Conservation (phyloP, 176 grass and related monocot genomes). For the Musa acuminata region DNA sequence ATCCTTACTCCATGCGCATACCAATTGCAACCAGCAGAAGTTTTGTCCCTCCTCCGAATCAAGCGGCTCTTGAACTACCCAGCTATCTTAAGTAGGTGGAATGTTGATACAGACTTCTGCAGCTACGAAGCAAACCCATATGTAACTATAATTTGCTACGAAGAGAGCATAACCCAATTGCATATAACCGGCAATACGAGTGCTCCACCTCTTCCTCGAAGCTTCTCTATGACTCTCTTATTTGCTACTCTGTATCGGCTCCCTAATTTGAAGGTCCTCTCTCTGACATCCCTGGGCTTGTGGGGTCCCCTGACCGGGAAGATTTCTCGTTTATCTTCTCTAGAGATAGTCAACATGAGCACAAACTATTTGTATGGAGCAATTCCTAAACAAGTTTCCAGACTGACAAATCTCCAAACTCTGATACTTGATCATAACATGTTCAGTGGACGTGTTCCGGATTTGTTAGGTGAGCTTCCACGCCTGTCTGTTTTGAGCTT, state of each 20-base stretch:
- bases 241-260: constrained; percentile 64
- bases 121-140: constrained; percentile 24
- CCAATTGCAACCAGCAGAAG: constrained; percentile 53
- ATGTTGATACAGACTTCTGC: constrained; percentile 72
- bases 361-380: constrained; percentile 63
- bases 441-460: constrained; percentile 46
- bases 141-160: constrained; percentile 72
- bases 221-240: constrained; percentile 64
- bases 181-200: constrained; percentile 44
- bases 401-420: constrained; percentile 53
- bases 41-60: constrained; percentile 80
- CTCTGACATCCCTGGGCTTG: constrained; percentile 57
- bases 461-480: constrained; percentile 41
- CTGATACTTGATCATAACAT: constrained; percentile 82
- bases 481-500: constrained; percentile 60
- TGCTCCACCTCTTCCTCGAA: constrained; percentile 45
- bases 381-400: constrained; percentile 46
- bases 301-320: constrained; percentile 73
- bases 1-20: constrained; percentile 39
- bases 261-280: constrained; percentile 87
- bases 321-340: constrained; percentile 35
- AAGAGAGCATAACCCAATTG: constrained; percentile 75
- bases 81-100: constrained; percentile 55
- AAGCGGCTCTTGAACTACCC: constrained; percentile 61
- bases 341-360: constrained; percentile 92